Evolutionary conservation across 192 early-diverging fungal genomes (phyloP), one percentile per base, ranked within the genome.

Genomic region (Coemansia reversa): DNA sequence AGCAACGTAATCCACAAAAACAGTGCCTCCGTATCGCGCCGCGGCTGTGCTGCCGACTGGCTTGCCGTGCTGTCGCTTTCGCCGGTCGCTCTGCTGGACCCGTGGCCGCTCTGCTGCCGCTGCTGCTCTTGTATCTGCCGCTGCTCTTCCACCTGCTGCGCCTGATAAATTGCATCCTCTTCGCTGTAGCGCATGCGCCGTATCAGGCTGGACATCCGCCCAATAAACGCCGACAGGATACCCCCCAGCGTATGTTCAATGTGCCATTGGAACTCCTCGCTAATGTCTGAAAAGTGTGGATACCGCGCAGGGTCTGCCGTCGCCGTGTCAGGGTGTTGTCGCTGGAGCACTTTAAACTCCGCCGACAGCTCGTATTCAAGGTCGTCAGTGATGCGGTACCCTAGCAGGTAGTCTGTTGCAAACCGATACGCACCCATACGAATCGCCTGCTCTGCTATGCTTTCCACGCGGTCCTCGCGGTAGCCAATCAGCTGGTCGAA

Each of bases 1-100:
- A 96, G 72, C 18, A 85, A 71, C 6, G 89, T 85, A 7, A 97
- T 81, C 23, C 93, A 74, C 8, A 78, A 70, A 32, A 96, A 87
- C 18, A 97, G 84, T 1, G 87, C 75, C 63, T 92, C 91, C 1
- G 88, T 82, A 60, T 88, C 85, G 58, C 83, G 85, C 2, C 83
- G 72, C 60, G 60, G 58, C 52, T 29, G 52, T 4, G 14, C 51
- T 42, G 58, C 51, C 61, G 72, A 7, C 68, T 59, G 12, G 62
- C 61, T 51, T 52, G 74, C 23, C 55, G 57, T 51, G 63, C 72
- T 7, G 67, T 63, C n/a, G 60, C 67, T 30, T 42, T 67, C 52
- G 53, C 57, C 35, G 19, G 69, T 77, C 0, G 56, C 58, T 0
- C 70, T 67, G 61, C 76, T 73, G 61, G 72, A 67, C 18, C 70